Percentiles rank a stretch among this genome's conserved stretches.
Conservation (phyloP, 257 asterid genomes). For the Solanum arcanum region DNA sequence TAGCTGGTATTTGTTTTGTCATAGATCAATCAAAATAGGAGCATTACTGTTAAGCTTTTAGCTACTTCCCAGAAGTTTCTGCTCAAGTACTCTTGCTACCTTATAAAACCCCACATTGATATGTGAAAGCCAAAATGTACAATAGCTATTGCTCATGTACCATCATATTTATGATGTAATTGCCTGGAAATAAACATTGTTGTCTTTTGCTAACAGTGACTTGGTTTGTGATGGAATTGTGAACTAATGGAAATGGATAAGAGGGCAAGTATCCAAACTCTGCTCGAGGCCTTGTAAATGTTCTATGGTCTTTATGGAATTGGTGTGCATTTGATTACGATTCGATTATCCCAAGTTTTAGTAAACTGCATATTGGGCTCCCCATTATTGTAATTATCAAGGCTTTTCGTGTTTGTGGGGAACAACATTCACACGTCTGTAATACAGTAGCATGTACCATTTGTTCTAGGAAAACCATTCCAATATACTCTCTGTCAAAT, state of each 20-base stretch:
- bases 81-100: not conserved
- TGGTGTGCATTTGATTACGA: not conserved
- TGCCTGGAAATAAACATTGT: not conserved
- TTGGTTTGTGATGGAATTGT: not conserved
- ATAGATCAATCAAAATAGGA: not conserved
- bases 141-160: not conserved
- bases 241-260: not conserved
- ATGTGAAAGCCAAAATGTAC: not conserved
- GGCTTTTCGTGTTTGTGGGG: not conserved
- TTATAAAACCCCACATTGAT: not conserved
- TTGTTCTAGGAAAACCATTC: not conserved
- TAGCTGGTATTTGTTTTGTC: not conserved
- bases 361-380: not conserved
- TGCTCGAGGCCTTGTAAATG: not conserved
- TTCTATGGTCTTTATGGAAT: not conserved
- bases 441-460: not conserved
- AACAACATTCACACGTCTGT: not conserved
- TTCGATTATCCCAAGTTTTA: not conserved
- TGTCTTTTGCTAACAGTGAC: not conserved
- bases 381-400: not conserved
- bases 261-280: not conserved
- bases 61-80: not conserved
- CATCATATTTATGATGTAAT: not conserved
- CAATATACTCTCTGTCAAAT: not conserved
- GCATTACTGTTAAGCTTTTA: not conserved